Percentiles rank a stretch among this genome's conserved stretches.
Evolutionary conservation across 805 yeast species (phyloP).

Genomic region (Sugiyamaella boreocaroliniensis): DNA sequence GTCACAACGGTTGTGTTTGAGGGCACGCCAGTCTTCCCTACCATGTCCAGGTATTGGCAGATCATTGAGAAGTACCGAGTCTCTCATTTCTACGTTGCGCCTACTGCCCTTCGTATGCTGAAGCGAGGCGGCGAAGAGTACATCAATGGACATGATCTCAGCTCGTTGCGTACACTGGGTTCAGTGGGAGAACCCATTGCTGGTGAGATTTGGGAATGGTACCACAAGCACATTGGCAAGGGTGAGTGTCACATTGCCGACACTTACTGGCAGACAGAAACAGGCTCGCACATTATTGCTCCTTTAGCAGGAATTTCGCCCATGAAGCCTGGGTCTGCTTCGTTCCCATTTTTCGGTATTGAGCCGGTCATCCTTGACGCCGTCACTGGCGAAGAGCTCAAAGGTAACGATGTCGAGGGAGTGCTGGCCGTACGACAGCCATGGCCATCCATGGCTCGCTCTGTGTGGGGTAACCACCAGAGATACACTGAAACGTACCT

Average conservation of each 20-base stretch:
- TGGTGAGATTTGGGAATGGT: conserved; percentile 98
- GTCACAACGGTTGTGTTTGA: conserved; percentile 91
- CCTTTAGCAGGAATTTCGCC: conserved; percentile 93
- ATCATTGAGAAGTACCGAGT: conserved; percentile 87
- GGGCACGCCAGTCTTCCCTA: conserved; percentile 96
- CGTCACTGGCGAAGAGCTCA: conserved; percentile 75
- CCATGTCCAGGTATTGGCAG: conserved; percentile 93
- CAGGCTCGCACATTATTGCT: conserved; percentile 91
- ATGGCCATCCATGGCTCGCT: conserved; percentile 99
- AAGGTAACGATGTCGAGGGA: conserved; percentile 91
- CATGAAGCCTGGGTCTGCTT: conserved; percentile 95
- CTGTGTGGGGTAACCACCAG: conserved; percentile 82
- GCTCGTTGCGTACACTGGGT: conserved; percentile 86
- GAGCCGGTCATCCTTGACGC: conserved; percentile 91
- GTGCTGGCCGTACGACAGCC: conserved; percentile 82
- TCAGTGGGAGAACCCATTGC: conserved; percentile 99
- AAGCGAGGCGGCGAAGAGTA: conserved; percentile 82
- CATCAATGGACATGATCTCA: conserved; percentile 74
- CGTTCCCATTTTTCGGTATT: conserved; percentile 93
- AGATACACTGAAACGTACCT: conserved; percentile 88
- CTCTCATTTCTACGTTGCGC: conserved; percentile 96
- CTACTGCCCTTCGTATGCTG: conserved; percentile 91
- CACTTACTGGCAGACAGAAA: conserved; percentile 98
- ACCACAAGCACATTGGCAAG: conserved; percentile 85
- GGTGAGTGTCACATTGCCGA: conserved; percentile 85